Percentiles rank a stretch among this genome's conserved stretches.
phyloP scores from a whole-genome alignment of 2,329 filamentous ascomycete genomes.

The Akanthomyces dipterigenus region DNA sequence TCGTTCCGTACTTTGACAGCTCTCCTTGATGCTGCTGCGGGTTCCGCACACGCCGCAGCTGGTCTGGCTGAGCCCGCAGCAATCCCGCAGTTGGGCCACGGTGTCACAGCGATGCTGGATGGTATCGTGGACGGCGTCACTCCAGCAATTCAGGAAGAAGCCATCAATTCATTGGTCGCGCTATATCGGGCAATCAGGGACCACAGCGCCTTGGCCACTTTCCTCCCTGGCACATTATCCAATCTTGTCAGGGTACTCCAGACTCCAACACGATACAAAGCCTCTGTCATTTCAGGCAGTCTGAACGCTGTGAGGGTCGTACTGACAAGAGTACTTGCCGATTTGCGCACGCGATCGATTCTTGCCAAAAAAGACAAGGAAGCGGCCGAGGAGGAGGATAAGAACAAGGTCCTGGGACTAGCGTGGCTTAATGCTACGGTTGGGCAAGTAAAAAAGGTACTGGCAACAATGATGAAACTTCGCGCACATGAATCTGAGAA shows the following conservation, averaged over 20 bases:
- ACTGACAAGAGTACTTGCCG: conserved; percentile 49
- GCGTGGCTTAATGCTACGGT: conserved; percentile 76
- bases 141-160: conserved; percentile 62
- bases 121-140: conserved; percentile 59
- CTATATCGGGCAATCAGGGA: conserved; percentile 62
- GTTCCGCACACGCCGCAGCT: conserved; percentile 41
- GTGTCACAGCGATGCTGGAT: conserved; percentile 73
- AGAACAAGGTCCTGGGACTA: conserved; percentile 34
- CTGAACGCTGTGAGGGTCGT: conserved; percentile 52
- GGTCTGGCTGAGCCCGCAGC: conserved; percentile 50
- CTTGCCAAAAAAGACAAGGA: conserved; percentile 29
- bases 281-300: conserved; percentile 54
- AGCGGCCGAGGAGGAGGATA: conserved; percentile 16
- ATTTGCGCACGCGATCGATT: conserved; percentile 46
- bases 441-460: conserved; percentile 73
- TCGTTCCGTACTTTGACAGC: conserved; percentile 63
- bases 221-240: conserved; percentile 84
- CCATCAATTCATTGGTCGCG: conserved; percentile 56
- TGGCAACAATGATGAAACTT: conserved; percentile 70
- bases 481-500: conserved; percentile 63
- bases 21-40: conserved; percentile 54
- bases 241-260: conserved; percentile 69
- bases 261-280: conserved; percentile 53
- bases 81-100: conserved; percentile 74
- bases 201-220: conserved; percentile 69